Evolutionary conservation across 208 protist genomes (phyloP).

Genomic region (Porcisia hertigi): DNA sequence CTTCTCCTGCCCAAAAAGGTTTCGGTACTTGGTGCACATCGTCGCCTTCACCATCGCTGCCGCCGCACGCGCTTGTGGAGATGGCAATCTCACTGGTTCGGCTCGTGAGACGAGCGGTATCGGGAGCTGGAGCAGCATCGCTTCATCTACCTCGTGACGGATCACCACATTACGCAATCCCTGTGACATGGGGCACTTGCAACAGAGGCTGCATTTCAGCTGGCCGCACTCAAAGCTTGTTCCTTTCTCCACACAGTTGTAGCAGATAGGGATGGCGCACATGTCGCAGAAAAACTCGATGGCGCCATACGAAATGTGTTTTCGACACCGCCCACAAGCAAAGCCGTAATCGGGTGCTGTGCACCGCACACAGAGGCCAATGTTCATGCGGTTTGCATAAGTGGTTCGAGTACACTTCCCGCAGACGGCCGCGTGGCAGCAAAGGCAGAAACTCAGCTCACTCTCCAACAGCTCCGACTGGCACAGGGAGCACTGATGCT

Average conservation of each 20-base stretch:
- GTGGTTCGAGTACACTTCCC: conserved; percentile 27
- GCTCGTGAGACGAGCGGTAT: conserved; percentile 25
- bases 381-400: conserved; percentile 41
- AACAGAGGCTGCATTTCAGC: conserved; percentile 72
- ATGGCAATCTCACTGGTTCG: background rate
- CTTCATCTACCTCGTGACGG: conserved; percentile 18
- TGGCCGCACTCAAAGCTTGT: conserved; percentile 69
- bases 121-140: conserved; percentile 20
- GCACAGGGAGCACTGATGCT: conserved; percentile 26
- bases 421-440: conserved; percentile 49
- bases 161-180: conserved; percentile 20
- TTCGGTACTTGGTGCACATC: conserved; percentile 46
- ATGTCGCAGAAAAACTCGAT: conserved; percentile 63
- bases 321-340: conserved; percentile 54
- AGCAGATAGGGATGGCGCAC: conserved; percentile 61
- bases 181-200: conserved; percentile 43
- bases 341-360: conserved; percentile 23
- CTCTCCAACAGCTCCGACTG: conserved; percentile 16
- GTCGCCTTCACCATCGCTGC: conserved; percentile 13
- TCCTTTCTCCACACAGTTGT: conserved; percentile 39
- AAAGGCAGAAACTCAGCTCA: conserved; percentile 40
- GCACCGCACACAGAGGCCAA: conserved; percentile 56
- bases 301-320: conserved; percentile 21
- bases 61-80: conserved; percentile 17
- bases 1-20: conserved; percentile 40